Evolutionary conservation across 106 monocot species (phyloP).

Genomic region (Phalaenopsis equestris): DNA sequence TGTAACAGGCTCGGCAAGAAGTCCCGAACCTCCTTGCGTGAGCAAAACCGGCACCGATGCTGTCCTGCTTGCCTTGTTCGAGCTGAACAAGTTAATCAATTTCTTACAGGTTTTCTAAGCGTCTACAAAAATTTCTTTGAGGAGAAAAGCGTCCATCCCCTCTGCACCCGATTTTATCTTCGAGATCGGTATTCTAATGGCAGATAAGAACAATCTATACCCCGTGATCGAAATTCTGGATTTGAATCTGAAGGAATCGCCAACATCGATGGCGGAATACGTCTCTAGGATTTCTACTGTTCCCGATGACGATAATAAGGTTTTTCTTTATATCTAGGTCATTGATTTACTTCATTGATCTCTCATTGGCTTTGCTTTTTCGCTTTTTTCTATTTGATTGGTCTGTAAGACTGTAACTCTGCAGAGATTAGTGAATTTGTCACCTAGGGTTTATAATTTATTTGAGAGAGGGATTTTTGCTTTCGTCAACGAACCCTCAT

Average conservation of each 20-base stretch:
- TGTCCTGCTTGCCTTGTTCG: neutral
- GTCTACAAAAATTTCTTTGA: neutral
- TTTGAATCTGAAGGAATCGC: neutral
- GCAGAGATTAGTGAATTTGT: neutral
- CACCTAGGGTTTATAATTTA: neutral
- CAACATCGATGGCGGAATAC: neutral
- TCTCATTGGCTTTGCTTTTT: neutral
- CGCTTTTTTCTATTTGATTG: neutral
- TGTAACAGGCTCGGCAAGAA: neutral
- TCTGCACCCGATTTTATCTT: neutral
- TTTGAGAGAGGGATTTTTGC: neutral
- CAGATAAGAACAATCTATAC: neutral
- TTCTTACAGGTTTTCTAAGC: neutral
- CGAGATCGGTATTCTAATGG: neutral
- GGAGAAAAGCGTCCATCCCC: neutral
- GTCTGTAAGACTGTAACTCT: neutral
- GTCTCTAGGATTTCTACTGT: slow-evolving; percentile 1
- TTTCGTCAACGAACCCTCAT: neutral
- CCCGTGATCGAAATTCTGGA: neutral
- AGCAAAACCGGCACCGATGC: neutral
- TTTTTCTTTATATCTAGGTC: neutral
- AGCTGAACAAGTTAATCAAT: neutral
- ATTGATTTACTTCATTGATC: neutral
- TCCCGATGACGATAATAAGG: neutral
- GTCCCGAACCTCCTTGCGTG: neutral